Evolutionary conservation across 2,329 filamentous ascomycete species (phyloP).

Genomic region (Neonectria coccinea): DNA sequence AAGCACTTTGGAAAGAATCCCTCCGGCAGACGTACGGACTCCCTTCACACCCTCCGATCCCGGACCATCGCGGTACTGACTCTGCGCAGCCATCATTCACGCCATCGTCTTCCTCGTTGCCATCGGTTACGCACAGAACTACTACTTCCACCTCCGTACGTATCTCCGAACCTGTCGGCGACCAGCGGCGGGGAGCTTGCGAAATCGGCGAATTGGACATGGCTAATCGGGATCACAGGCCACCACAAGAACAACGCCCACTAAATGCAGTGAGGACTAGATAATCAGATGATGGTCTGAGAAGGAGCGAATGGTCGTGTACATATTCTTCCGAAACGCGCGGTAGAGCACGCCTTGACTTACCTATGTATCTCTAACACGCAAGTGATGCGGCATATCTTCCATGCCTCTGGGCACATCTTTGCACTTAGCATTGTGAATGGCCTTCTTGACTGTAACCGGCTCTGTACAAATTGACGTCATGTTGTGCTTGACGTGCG

Average conservation of each 20-base stretch:
- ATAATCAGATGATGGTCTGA: conserved; percentile 42
- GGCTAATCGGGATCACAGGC: conserved; percentile 65
- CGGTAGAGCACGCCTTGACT: conserved; percentile 54
- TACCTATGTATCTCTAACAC: conserved; percentile 51
- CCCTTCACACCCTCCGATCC: conserved; percentile 40
- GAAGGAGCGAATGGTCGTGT: conserved; percentile 51
- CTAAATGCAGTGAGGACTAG: conserved; percentile 63
- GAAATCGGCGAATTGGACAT: background rate
- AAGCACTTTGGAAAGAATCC: conserved; percentile 97
- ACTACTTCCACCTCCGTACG: conserved; percentile 99
- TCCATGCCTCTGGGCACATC: conserved; percentile 1
- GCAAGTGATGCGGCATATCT: conserved; percentile 46
- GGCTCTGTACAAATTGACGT: background rate
- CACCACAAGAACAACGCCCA: conserved; percentile 99
- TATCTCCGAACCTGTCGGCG: conserved; percentile 43
- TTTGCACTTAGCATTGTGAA: background rate
- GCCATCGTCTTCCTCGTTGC: conserved; percentile 80
- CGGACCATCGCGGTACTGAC: conserved; percentile 30
- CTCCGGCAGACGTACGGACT: conserved; percentile 82
- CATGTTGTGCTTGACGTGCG: background rate
- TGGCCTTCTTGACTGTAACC: background rate
- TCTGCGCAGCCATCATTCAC: conserved; percentile 82
- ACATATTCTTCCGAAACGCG: conserved; percentile 55
- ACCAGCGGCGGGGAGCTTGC: conserved; percentile 1
- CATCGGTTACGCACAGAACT: conserved; percentile 95